Percentiles rank a stretch among this genome's conserved stretches.
Conservation (phyloP, 2,329 filamentous ascomycete genomes). For the Cladosporium sp. region DNA sequence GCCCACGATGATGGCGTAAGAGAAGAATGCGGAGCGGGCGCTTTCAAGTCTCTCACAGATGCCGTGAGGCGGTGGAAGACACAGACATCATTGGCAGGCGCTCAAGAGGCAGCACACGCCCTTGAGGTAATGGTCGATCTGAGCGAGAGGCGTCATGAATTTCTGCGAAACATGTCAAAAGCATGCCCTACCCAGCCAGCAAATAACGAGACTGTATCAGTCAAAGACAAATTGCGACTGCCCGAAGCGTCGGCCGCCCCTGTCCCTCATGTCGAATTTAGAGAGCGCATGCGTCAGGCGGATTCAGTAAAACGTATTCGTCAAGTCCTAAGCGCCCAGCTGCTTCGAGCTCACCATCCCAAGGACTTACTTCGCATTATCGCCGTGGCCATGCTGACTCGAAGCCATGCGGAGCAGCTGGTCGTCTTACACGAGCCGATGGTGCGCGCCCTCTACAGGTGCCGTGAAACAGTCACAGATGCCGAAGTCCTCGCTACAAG, state of each 20-base stretch:
- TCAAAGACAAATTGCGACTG: conserved; percentile 1
- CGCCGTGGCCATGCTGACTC: conserved; percentile 32
- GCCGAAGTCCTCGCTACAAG: conserved; percentile 30
- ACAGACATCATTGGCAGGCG: conserved; percentile 19
- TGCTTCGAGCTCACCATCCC: conserved; percentile 32
- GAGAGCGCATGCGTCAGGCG: conserved; percentile 25
- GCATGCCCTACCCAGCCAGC: conserved; percentile 23
- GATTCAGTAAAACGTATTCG: conserved; percentile 26
- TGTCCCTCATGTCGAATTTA: conserved; percentile 30
- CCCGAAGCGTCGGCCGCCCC: conserved; percentile 25
- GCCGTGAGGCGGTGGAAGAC: conserved; percentile 7
- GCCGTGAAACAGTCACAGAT: conserved; percentile 33
- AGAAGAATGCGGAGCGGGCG: not conserved
- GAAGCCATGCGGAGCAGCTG: conserved; percentile 25
- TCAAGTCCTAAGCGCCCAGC: conserved; percentile 31
- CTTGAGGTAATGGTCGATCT: conserved; percentile 29
- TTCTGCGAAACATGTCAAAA: conserved; percentile 31
- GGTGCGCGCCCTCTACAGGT: conserved; percentile 37
- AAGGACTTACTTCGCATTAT: conserved; percentile 34
- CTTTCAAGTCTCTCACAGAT: not conserved
- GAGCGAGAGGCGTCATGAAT: conserved; percentile 26
- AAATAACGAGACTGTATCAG: not conserved
- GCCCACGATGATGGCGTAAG: not conserved
- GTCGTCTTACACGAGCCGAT: conserved; percentile 30
- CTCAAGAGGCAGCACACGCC: conserved; percentile 20